Percentiles rank a stretch among this genome's conserved stretches.
Conservation (phyloP, 2,329 filamentous ascomycete genomes). For the Cladosporium cucumerinum region DNA sequence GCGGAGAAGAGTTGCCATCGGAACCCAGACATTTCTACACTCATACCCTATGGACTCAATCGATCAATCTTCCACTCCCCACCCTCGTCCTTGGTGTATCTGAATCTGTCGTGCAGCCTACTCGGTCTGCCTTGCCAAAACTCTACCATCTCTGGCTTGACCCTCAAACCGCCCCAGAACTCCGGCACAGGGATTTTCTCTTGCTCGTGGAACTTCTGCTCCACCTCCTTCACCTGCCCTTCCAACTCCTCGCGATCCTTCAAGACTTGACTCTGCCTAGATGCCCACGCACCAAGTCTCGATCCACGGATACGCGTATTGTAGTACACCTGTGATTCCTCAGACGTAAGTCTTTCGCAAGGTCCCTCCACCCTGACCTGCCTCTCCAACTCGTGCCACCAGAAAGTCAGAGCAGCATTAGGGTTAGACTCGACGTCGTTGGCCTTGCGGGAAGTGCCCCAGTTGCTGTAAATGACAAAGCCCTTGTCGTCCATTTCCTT, state of each 20-base stretch:
- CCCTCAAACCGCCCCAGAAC: constrained; percentile 89
- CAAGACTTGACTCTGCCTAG: constrained; percentile 78
- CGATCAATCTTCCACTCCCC: constrained; percentile 56
- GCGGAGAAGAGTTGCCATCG: background rate
- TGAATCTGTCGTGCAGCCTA: constrained; percentile 89
- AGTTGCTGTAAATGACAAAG: constrained; percentile 93
- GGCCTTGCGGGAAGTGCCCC: constrained; percentile 70
- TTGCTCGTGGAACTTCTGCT: constrained; percentile 68
- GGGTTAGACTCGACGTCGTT: constrained; percentile 69
- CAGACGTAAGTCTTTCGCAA: constrained; percentile 61
- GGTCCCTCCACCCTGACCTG: constrained; percentile 87
- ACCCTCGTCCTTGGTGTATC: constrained; percentile 63
- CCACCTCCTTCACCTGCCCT: constrained; percentile 70
- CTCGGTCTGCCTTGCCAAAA: constrained; percentile 94
- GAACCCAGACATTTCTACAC: background rate
- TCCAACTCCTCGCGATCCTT: constrained; percentile 69
- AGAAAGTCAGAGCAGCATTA: constrained; percentile 81
- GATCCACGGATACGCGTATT: constrained; percentile 70
- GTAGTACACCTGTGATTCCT: constrained; percentile 69
- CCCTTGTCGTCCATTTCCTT: constrained; percentile 84
- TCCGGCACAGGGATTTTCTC: constrained; percentile 85
- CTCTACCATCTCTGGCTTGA: constrained; percentile 82
- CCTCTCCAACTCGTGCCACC: constrained; percentile 81
- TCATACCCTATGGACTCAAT: constrained; percentile 61
- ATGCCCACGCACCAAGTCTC: constrained; percentile 89